Base-by-base conservation (phyloP, 1,284 basidiomycete species). In the Schizophyllum amplum region DNA sequence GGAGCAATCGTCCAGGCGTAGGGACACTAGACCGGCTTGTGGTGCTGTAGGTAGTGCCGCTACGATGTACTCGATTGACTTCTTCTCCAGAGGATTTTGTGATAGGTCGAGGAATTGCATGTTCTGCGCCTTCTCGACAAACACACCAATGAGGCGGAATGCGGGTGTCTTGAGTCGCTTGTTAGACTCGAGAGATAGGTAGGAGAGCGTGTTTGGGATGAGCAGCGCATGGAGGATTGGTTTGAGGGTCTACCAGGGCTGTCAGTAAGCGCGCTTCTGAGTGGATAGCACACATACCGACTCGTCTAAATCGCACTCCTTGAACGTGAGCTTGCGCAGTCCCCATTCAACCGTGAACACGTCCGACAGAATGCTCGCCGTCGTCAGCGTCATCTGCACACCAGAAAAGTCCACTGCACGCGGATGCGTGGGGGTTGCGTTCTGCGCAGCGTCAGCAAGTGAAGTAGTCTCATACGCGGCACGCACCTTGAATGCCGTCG, bases 271-370 rank as follows among this genome's bases (percentile, higher is more conserved):
- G 4, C 11, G 47, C 62, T 54, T 66, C 58, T 17, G 61, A 5
- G 25, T 47, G 42, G 25, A 4, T n/a, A 24, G 21, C 56, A 47
- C 51, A 51, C 26, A 57, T 42, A 56, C 24, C 27, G 63, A 92
- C 55, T 96, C 92, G 59, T 90, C 86, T 49, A 96, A 70, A 71
- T 86, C 81, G 69, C 89, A 87, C 71, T 92, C 86, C 56, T 90
- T 84, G 58, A 95, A 79, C 0, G 88, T 84, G 23, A 95, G 72
- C 63, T 92, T 93, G 42, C 86, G 78, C 21, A 96, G 74, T 0
- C 92, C 92, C 87, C 92, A 96, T 68, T 95, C 92, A 59, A 95
- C 86, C 5, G 84, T 84, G 59, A 97, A 84, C 11, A 96, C 83
- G 70, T 96, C 94, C 0, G 94, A 89, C 22, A 98, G 76, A 11